Evolutionary conservation across 306 rosid genomes (phyloP), one percentile per base, ranked within the genome.

Genomic region (Cyamopsis tetragonoloba): DNA sequence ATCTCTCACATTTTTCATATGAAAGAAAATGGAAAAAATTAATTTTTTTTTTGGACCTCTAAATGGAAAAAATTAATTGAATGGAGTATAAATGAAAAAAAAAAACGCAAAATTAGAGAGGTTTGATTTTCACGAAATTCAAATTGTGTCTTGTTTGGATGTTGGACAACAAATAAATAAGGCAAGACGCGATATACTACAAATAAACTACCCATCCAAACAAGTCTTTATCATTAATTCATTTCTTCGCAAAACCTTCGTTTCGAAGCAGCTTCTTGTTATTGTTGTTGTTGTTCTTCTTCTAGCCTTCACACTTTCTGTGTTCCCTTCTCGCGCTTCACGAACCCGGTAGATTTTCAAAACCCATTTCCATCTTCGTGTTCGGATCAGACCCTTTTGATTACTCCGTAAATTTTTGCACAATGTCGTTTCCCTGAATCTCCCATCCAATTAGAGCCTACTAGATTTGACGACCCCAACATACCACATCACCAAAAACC

Each of bases 241-340:
- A 58, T n/a, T 67, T 71, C 17, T 49, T 26, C 56, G 71, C 72
- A 41, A 86, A 81, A 66, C 82, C 91, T 91, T 85, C 88, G 51
- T 73, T 32, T 39, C 0, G 51, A 91, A 88, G 89, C 75, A 73
- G 39, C 3, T 46, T 15, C 62, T 31, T 68, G 31, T 44, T 50
- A 7, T 32, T 18, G 18, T 38, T 38, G 26, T 63, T 17, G n/a
- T 63, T 28, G 35, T 41, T 47, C 62, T 27, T 53, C 20, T 31
- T 55, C 54, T 56, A 55, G n/a, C 59, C 15, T 81, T 15, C 23
- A 32, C 79, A 49, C 48, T 49, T 70, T 49, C n/a, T 30, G 51
- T 56, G 12, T 65, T 64, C 74, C 67, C 63, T 73, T 8, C 48
- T 54, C 24, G 6, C 62, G 12, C 39, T 44, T 20, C 56, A 24